Evolutionary conservation across 441 rosid genomes (phyloP).

Genomic region (Geranium incanum): DNA sequence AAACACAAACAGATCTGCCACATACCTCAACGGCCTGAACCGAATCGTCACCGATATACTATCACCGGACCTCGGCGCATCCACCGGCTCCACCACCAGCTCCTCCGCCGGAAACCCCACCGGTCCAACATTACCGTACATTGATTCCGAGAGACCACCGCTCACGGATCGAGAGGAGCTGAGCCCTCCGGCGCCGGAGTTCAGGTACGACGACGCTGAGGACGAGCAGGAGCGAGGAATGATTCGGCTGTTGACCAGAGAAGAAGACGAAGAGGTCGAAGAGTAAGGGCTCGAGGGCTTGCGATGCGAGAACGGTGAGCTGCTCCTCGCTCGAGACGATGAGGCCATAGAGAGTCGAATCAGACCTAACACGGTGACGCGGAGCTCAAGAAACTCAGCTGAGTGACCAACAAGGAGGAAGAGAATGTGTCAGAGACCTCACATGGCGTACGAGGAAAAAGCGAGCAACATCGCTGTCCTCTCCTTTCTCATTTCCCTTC

Average conservation of each 20-base stretch:
- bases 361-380: constrained; percentile 22
- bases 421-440: constrained; percentile 71
- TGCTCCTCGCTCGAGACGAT: constrained; percentile 76
- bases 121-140: constrained; percentile 33
- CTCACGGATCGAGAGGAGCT: constrained; percentile 68
- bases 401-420: constrained; percentile 19
- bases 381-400: constrained; percentile 21
- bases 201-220: constrained; percentile 51
- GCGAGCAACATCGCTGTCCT: constrained; percentile 25
- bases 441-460: constrained; percentile 64
- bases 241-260: constrained; percentile 39
- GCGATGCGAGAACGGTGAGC: constrained; percentile 71
- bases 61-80: constrained; percentile 58
- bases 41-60: constrained; percentile 97
- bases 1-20: constrained; percentile 50
- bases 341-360: constrained; percentile 48
- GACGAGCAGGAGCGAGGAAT: constrained; percentile 80
- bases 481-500: background rate
- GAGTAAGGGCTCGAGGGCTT: constrained; percentile 71
- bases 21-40: constrained; percentile 86
- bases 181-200: constrained; percentile 38
- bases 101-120: constrained; percentile 58
- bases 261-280: constrained; percentile 75
- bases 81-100: constrained; percentile 55
- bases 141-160: constrained; percentile 55